Evolutionary conservation across 2,329 filamentous ascomycete species (phyloP), one percentile per base, ranked within the genome.

Genomic region (Fusarium veterinarium): DNA sequence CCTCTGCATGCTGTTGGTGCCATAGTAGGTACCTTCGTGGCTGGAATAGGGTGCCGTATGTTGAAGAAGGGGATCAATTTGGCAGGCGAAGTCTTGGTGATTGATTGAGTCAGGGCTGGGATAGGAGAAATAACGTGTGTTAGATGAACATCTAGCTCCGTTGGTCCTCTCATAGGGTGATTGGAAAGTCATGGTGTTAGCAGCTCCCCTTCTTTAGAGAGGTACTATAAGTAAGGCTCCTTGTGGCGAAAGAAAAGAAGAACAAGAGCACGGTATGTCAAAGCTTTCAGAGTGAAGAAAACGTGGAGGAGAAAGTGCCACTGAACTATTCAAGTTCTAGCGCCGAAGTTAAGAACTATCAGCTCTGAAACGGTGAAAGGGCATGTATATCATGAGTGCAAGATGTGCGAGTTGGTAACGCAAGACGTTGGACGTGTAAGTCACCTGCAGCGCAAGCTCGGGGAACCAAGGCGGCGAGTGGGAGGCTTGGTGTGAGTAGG

Each of bases 11-110:
- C 61, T 45, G 30, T 44, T 64, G 49, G 38, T 45, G 28, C 51
- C 45, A 25, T 42, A 23, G 20, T 46, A 44, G 19, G 49, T 37
- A 25, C 6, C 33, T 31, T 42, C 42, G 23, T 59, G 64, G 53
- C n/a, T 25, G 33, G 57, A 40, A 44, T 42, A 60, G 23, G 31
- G 35, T 37, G 55, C 17, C 9, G 44, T 23, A n/a, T 37, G 44
- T 51, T 64, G 66, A 33, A 73, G 70, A 49, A 41, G 48, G 37
- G 70, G 70, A 41, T 73, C 70, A 55, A 73, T 71, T 33, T 33
- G 70, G 35, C 23, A 45, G 30, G 25, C 8, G n/a, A 71, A 35
- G 14, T 73, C 59, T 49, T 61, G 57, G 16, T 40, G 28, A n/a
- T 64, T 46, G 37, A 25, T 20, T 25, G 56, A 55, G 19, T 64